These are phyloP conservation scores for Phlebiopsis gigantea DNA, from an alignment of 768 basidiomycete genomes.

Conservation along the genomic window DNA sequence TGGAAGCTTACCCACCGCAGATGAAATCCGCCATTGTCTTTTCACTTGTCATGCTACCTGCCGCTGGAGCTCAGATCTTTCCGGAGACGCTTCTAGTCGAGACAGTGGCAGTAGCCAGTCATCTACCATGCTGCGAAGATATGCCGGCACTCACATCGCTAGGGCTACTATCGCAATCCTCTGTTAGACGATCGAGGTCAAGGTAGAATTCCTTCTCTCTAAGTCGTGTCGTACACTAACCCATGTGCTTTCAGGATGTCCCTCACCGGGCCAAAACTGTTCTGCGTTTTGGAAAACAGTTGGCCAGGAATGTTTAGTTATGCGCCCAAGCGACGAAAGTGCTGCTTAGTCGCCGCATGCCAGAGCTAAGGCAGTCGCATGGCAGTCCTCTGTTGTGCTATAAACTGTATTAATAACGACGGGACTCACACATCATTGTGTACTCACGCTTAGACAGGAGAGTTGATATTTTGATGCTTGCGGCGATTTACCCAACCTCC, in stretches of 20 bases:
- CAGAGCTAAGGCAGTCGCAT: background rate
- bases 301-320: background rate
- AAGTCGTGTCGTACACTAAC: background rate
- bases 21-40: background rate
- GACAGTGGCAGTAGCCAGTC: background rate
- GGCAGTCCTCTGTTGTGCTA: no score
- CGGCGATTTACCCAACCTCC: background rate
- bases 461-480: background rate
- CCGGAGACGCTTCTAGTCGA: background rate
- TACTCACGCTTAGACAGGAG: no score
- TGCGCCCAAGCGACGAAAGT: background rate
- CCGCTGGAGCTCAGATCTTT: background rate
- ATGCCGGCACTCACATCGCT: background rate
- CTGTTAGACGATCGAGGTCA: background rate
- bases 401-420: no score
- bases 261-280: background rate
- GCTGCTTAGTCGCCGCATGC: background rate
- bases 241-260: background rate
- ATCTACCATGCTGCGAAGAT: constrained; percentile 2
- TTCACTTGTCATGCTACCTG: background rate
- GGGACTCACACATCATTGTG: no score
- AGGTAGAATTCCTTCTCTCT: background rate
- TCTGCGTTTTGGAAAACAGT: background rate
- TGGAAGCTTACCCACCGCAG: background rate
- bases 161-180: constrained; percentile 1